Base-by-base conservation (phyloP, 441 rosid genomes). In the Bocquillonia castaneifolia region DNA sequence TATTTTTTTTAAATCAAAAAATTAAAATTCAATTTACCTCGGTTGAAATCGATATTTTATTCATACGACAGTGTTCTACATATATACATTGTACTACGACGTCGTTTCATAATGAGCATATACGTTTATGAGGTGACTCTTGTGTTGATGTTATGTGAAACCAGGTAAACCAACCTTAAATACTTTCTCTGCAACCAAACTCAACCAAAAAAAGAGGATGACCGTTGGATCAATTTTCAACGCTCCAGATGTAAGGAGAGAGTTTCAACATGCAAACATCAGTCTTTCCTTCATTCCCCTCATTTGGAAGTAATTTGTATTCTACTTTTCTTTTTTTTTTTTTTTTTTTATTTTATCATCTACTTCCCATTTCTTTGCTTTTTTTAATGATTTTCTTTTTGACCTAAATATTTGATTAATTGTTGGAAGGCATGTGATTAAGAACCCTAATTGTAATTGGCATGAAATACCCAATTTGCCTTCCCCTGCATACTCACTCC, bases 401-500 rank as follows among this genome's bases (percentile, higher is more conserved):
- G 18, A 22, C 51, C 18, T 0, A 47, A 17, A 3, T 5, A 0
- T 17, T 0, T 6, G 6, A 9, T 42, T 42, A 14, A 42, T 42
- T 42, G 40, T 36, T 4, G 10, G 10, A 42, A 42, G 47, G 79
- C 72, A 76, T 63, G 95, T 85, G 73, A 69, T 87, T 28, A 90
- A 84, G 73, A 90, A 90, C 80, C 96, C 96, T 67, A 80, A 83
- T 57, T 87, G 96, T 68, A 86, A 83, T 44, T 88, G 94, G 88
- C 82, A 78, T 3, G 79, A 89, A 54, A 81, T 94, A 53, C 96
- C 91, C 10, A 76, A 81, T 64, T 61, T 93, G 78, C 97, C 97
- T 4, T 69, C 95, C 1, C 74, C 90, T 28, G 91, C 92, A 6
- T 89, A 89, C 76, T 53, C 81, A 25, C 72, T 91, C 10, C 90